Percentiles rank a stretch among this genome's conserved stretches.
These are phyloP conservation scores for Talaromyces marneffei DNA, from an alignment of 2,329 filamentous ascomycete species.

Conservation along the genomic window DNA sequence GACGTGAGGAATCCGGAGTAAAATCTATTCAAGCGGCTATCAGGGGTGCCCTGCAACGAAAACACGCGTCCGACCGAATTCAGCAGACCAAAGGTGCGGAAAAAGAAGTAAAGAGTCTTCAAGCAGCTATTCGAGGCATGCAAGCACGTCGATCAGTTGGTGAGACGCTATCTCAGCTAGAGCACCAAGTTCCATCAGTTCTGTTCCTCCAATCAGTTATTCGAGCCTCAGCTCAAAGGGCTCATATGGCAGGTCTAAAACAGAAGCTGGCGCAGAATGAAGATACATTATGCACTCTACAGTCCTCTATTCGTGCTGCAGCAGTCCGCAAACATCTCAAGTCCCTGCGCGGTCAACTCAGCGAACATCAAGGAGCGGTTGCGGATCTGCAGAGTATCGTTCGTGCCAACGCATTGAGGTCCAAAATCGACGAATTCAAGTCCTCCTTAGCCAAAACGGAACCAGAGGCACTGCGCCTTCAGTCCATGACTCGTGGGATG, in stretches of 20 bases:
- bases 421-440: slow-evolving; percentile 27
- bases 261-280: slow-evolving; percentile 38
- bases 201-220: slow-evolving; percentile 32
- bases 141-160: slow-evolving; percentile 27
- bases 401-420: slow-evolving; percentile 29
- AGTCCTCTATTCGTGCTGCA: slow-evolving; percentile 42
- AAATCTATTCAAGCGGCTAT: slow-evolving; percentile 53
- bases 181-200: slow-evolving; percentile 25
- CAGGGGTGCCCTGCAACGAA: slow-evolving; percentile 42
- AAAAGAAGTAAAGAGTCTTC: slow-evolving; percentile 53
- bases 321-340: slow-evolving; percentile 24
- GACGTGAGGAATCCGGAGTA: slow-evolving; percentile 39
- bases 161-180: slow-evolving; percentile 23
- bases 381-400: slow-evolving; percentile 30
- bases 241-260: slow-evolving; percentile 34
- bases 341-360: slow-evolving; percentile 26
- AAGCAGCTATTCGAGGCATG: slow-evolving; percentile 58
- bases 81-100: slow-evolving; percentile 58
- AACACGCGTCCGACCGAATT: slow-evolving; percentile 48
- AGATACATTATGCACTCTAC: slow-evolving; percentile 39
- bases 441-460: slow-evolving; percentile 42
- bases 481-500: slow-evolving; percentile 46
- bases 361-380: slow-evolving; percentile 24
- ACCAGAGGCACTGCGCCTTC: slow-evolving; percentile 42
- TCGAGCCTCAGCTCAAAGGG: slow-evolving; percentile 34